Conservation (phyloP, 164 flowering plant genomes). For the Nymphaea thermarum region DNA sequence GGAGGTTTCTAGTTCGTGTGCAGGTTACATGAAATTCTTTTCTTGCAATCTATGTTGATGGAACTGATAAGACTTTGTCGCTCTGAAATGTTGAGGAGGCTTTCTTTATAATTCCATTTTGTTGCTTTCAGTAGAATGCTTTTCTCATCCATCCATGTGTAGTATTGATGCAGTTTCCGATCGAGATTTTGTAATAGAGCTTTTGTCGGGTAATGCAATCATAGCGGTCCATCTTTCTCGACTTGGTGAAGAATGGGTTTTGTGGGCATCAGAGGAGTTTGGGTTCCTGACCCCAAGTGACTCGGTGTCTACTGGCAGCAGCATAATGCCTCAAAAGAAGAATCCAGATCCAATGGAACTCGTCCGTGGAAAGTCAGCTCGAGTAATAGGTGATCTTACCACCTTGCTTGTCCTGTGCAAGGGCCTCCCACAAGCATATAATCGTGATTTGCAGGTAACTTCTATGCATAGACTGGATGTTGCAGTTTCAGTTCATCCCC, state of each 20-base stretch:
- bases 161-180: conserved; percentile 99
- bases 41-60: not conserved
- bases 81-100: not conserved
- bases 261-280: conserved; percentile 99
- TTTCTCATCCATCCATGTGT: conserved; percentile 7
- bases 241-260: conserved; percentile 97
- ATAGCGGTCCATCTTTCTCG: conserved; percentile 90
- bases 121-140: not conserved
- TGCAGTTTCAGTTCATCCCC: no score
- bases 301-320: conserved; percentile 96
- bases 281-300: conserved; percentile 95
- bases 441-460: conserved; percentile 89
- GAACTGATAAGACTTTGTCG: not conserved
- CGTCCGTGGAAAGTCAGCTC: conserved; percentile 96
- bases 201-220: conserved; percentile 81
- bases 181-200: conserved; percentile 90
- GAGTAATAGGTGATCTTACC: conserved; percentile 78
- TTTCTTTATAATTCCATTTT: conserved; percentile 4
- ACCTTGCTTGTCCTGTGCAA: conserved; percentile 92
- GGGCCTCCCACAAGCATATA: conserved; percentile 96
- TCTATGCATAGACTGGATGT: no score
- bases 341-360: conserved; percentile 99
- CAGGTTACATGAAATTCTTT: not conserved
- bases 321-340: conserved; percentile 99
- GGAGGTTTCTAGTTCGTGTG: not conserved